These are phyloP conservation scores for Nepenthes gracilis DNA, from an alignment of 148 eudicot species.

Conservation along the genomic window DNA sequence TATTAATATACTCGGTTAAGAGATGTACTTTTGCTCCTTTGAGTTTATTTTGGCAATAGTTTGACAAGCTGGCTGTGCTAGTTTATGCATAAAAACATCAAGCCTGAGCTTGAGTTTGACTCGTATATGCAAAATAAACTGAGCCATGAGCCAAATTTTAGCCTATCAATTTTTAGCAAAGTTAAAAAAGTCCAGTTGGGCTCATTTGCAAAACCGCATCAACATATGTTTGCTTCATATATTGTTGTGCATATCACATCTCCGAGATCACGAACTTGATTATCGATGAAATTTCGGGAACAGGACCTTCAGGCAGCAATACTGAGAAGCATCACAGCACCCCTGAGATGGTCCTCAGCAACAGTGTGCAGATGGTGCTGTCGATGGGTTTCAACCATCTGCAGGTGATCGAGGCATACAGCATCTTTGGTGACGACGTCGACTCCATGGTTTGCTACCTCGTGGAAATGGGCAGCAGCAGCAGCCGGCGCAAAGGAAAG, in stretches of 20 bases:
- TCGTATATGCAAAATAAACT: too few species aligned
- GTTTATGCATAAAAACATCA: too few species aligned
- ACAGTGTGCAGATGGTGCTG: slow-evolving; percentile 70
- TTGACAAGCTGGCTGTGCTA: too few species aligned
- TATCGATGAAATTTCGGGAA: background rate
- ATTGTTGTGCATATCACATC: background rate
- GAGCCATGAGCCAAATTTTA: too few species aligned
- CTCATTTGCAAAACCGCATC: too few species aligned
- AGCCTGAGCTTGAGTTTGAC: too few species aligned
- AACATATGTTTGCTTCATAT: background rate
- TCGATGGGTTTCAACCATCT: slow-evolving; percentile 95
- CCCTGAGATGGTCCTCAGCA: slow-evolving; percentile 26
- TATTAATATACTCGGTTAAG: too few species aligned
- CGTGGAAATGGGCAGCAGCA: slow-evolving; percentile 60
- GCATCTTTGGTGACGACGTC: slow-evolving; percentile 86
- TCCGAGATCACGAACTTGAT: background rate
- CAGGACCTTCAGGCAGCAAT: slow-evolving; percentile 61
- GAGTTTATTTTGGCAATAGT: too few species aligned
- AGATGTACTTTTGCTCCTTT: too few species aligned
- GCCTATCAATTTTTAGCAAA: too few species aligned
- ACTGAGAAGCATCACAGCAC: slow-evolving; percentile 24
- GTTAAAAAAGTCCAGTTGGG: too few species aligned
- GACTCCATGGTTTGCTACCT: slow-evolving; percentile 93
- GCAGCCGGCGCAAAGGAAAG: slow-evolving; percentile 74
- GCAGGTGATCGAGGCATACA: slow-evolving; percentile 86